A percentile compares a stretch with the other conserved stretches of the same genome.
Conservation (phyloP, 1,284 basidiomycete species). For the Tylopilus sp. region DNA sequence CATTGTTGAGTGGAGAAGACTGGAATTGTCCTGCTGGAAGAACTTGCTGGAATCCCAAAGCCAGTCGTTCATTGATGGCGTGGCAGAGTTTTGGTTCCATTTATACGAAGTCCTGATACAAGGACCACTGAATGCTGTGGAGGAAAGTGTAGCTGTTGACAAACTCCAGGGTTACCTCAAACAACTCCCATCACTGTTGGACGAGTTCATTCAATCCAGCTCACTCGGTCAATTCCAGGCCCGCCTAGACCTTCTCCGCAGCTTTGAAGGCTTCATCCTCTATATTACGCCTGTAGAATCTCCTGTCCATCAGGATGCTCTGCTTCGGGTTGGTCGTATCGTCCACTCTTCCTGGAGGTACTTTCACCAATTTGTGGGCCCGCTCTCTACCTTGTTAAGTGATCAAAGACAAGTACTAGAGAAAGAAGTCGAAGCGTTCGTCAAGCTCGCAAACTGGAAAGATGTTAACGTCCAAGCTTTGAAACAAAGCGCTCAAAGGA, state of each 20-base stretch:
- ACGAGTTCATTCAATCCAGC: slow-evolving; percentile 76
- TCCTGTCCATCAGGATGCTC: slow-evolving; percentile 27
- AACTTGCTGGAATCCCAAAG: slow-evolving; percentile 75
- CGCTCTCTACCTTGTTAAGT: slow-evolving; percentile 50
- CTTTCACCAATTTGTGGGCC: slow-evolving; percentile 61
- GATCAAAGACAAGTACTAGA: slow-evolving; percentile 68
- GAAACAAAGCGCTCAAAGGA: slow-evolving; percentile 86
- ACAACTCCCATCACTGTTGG: slow-evolving; percentile 74
- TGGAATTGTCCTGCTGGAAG: slow-evolving; percentile 90
- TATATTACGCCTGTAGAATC: slow-evolving; percentile 18
- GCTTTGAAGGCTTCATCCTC: slow-evolving; percentile 58
- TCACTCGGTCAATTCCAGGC: slow-evolving; percentile 80
- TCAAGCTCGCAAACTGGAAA: slow-evolving; percentile 98
- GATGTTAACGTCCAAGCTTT: slow-evolving; percentile 96
- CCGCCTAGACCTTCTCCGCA: slow-evolving; percentile 68
- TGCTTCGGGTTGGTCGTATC: slow-evolving; percentile 56
- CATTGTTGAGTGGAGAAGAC: slow-evolving; percentile 87
- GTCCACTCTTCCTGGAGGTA: slow-evolving; percentile 66
- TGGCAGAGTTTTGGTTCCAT: slow-evolving; percentile 89
- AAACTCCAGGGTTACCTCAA: slow-evolving; percentile 56
- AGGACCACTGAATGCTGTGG: slow-evolving; percentile 53
- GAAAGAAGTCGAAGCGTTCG: slow-evolving; percentile 79
- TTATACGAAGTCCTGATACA: slow-evolving; percentile 81
- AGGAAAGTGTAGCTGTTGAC: slow-evolving; percentile 32
- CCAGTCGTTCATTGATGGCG: slow-evolving; percentile 54